Conservation (phyloP, 306 rosid species). For the Luffa acutangula region DNA sequence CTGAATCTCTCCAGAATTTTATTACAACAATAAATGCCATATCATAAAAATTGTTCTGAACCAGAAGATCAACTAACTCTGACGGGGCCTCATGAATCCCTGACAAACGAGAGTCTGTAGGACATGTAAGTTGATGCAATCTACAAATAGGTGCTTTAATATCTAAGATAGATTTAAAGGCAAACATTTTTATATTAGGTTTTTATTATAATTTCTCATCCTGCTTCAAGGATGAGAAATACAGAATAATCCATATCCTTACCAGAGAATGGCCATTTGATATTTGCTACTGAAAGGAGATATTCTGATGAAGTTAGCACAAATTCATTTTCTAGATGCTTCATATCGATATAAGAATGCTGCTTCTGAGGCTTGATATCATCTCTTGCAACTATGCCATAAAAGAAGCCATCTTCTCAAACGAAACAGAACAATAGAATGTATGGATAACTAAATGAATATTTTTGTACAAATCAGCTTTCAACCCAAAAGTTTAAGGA, state of each 20-base stretch:
- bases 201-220: background rate
- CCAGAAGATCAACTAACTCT: slow-evolving; percentile 70
- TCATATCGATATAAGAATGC: slow-evolving; percentile 44
- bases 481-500: too few species aligned
- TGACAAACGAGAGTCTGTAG: slow-evolving; percentile 16
- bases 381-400: slow-evolving; percentile 25
- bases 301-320: slow-evolving; percentile 79
- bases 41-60: slow-evolving; percentile 56
- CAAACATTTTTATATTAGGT: background rate
- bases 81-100: slow-evolving; percentile 47
- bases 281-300: slow-evolving; percentile 58
- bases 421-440: background rate
- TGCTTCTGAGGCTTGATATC: slow-evolving; percentile 37
- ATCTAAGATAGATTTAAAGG: background rate
- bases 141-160: background rate
- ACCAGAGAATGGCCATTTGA: slow-evolving; percentile 66
- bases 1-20: slow-evolving; percentile 78
- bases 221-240: background rate
- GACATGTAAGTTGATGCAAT: background rate
- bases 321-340: slow-evolving; percentile 73
- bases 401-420: slow-evolving; percentile 14
- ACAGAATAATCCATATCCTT: slow-evolving; percentile 16
- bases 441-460: background rate
- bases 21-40: slow-evolving; percentile 65
- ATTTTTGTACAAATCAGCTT: background rate